Base-by-base conservation (phyloP, 805 yeast species). In the Schwanniomyces pseudopolymorphus region DNA sequence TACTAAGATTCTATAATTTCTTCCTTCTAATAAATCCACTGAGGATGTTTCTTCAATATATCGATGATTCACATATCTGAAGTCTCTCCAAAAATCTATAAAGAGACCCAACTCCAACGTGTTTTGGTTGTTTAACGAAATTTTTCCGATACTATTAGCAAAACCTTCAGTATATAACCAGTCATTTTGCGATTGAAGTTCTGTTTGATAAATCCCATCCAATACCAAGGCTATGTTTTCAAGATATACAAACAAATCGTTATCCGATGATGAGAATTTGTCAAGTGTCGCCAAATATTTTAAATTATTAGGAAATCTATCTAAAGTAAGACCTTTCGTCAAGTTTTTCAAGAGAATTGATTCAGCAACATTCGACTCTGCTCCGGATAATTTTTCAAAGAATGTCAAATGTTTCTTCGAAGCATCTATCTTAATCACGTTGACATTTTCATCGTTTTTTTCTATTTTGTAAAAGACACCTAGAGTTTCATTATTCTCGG, bases 231-330 rank as follows among this genome's bases (percentile, higher is more conserved):
- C 67, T 9, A 68, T 40, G 31, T 56, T 54, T 45, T 70, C 72
- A 33, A 67, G 39, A 47, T 64, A 63, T 5, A 53, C 44, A 37
- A 69, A 66, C 44, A 69, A 53, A 46, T 71, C 70, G 9, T 58
- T 58, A 24, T 60, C 61, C 11, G 59, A 35, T 1, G 64, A 56
- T 16, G 72, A 66, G 13, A 67, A 52, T 24, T 61, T 54, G 48
- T 72, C 78, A 8, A 72, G 56, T 14, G 57, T 61, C 8, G 72
- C 68, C 42, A 72, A 58, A 46, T 65, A 69, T 39, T 61, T 62
- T 47, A 72, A 56, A 49, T 72, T 72, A 3, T 36, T 46, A 2
- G 77, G 72, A 43, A 72, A 72, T 3, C 58, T 47, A 36, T 60
- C 57, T 43, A 72, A 54, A 21, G 40, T 53, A 0, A 45, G 40